A percentile compares a stretch with the other conserved stretches of the same genome.
These are phyloP conservation scores for Ceratobasidium sp. DNA, from an alignment of 1,284 basidiomycete species.

Conservation along the genomic window DNA sequence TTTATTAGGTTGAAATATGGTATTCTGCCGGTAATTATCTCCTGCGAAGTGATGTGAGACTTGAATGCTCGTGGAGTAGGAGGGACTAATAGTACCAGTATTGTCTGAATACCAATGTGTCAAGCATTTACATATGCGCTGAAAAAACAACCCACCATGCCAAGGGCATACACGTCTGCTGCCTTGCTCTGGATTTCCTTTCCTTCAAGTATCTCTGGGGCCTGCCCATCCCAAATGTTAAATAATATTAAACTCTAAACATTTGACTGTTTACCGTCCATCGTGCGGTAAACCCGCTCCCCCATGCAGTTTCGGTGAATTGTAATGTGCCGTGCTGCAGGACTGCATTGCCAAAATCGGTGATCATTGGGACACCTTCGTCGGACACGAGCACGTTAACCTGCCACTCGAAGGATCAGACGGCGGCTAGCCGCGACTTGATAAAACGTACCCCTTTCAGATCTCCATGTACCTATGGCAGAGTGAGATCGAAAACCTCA, in stretches of 20 bases:
- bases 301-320: neutral
- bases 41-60: no score
- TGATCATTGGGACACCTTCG: neutral
- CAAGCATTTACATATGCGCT: neutral
- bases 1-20: no score
- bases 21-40: no score
- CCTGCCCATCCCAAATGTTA: neutral
- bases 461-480: conserved; percentile 1
- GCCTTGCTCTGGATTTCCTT: neutral
- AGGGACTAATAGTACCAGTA: neutral
- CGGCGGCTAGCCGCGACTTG: neutral
- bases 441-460: neutral
- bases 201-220: neutral
- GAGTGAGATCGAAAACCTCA: neutral
- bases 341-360: no score
- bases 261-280: neutral
- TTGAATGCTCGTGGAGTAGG: no score
- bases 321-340: no score
- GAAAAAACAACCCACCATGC: neutral
- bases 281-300: neutral
- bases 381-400: conserved; percentile 1
- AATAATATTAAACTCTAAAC: neutral
- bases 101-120: neutral
- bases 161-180: neutral
- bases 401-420: neutral